Conservation (phyloP, 768 basidiomycete species). For the Astraeus odoratus region DNA sequence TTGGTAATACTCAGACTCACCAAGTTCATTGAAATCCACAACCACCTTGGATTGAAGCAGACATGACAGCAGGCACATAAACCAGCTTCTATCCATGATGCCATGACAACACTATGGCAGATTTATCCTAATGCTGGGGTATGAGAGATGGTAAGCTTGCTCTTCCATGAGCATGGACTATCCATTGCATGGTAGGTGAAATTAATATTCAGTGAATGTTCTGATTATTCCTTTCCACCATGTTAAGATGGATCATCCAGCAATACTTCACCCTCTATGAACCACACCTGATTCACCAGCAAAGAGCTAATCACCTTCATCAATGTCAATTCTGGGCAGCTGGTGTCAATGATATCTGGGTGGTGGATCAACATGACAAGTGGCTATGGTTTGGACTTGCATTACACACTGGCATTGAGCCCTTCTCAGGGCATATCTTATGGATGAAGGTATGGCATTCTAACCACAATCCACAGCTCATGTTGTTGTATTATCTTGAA, state of each 20-base stretch:
- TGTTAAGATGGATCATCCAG: background rate
- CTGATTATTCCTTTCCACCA: background rate
- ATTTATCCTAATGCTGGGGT: slow-evolving; percentile 3
- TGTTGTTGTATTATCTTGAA: slow-evolving; percentile 31
- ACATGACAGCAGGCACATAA: background rate
- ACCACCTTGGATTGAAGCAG: background rate
- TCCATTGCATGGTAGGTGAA: background rate
- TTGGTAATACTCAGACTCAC: background rate
- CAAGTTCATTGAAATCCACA: background rate
- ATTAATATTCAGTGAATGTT: background rate
- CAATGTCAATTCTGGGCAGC: slow-evolving; percentile 31
- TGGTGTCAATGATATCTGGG: slow-evolving; percentile 31
- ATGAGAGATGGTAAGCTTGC: background rate
- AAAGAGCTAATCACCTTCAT: slow-evolving; percentile 16
- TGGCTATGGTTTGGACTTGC: slow-evolving; percentile 34
- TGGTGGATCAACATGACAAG: slow-evolving; percentile 30
- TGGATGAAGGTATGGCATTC: slow-evolving; percentile 34
- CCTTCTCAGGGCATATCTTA: slow-evolving; percentile 12
- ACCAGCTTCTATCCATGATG: background rate
- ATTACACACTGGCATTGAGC: slow-evolving; percentile 19
- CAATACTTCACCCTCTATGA: slow-evolving; percentile 6
- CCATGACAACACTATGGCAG: background rate
- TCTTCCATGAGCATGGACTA: slow-evolving; percentile 5
- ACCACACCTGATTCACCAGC: slow-evolving; percentile 15
- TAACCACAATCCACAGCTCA: slow-evolving; percentile 31